Conservation (phyloP, 257 asterid genomes). For the Lithospermum erythrorhizon region DNA sequence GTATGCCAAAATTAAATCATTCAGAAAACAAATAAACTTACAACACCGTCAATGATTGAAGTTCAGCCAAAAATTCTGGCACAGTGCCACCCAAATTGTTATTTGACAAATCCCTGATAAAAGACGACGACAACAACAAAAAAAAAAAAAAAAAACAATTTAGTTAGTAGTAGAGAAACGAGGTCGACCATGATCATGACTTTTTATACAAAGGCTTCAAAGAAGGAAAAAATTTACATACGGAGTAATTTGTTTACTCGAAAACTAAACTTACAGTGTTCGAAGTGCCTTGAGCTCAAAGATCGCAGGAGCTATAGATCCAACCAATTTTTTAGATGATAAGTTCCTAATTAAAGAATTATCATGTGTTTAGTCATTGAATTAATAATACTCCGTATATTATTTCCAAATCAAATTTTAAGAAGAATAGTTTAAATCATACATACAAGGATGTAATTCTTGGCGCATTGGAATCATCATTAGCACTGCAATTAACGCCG, state of each 20-base stretch:
- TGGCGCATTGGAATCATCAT: neutral
- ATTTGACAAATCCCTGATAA: constrained; percentile 14
- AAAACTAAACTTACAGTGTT: constrained; percentile 10
- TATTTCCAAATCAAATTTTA: too few species aligned
- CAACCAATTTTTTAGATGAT: constrained; percentile 8
- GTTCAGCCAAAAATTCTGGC: constrained; percentile 13
- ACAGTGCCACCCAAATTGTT: constrained; percentile 11
- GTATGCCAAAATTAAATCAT: neutral
- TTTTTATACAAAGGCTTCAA: too few species aligned
- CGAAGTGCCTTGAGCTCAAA: constrained; percentile 5
- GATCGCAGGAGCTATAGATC: constrained; percentile 3
- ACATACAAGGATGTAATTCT: constrained; percentile 10
- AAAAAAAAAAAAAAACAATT: neutral
- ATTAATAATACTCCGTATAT: too few species aligned
- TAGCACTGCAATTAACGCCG: constrained; percentile 12
- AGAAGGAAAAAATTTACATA: too few species aligned
- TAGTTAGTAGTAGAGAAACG: too few species aligned
- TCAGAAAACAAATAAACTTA: constrained; percentile 1
- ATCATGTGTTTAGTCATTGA: too few species aligned
- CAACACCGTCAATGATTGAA: constrained; percentile 9
- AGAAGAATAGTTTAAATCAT: neutral
- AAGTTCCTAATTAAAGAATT: constrained; percentile 9
- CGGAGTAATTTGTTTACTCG: too few species aligned
- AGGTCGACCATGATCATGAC: neutral
- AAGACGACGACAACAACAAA: too few species aligned